These are phyloP conservation scores for Xylaria telfairii DNA, from an alignment of 495 filamentous ascomycete species.

Conservation along the genomic window DNA sequence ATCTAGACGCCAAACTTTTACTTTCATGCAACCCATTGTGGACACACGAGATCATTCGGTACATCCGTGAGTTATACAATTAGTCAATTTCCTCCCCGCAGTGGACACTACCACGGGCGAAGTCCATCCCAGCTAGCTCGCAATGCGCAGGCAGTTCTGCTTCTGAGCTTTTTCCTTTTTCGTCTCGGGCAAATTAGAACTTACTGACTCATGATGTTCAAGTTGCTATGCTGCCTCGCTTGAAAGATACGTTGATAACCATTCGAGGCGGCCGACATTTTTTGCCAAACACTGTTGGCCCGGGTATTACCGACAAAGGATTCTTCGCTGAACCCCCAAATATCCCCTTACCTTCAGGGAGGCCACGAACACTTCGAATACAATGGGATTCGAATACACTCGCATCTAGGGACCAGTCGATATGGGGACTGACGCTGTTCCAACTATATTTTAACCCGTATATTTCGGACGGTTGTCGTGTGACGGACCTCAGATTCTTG, in stretches of 20 bases:
- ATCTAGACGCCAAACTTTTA: no score
- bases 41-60: slow-evolving; percentile 1
- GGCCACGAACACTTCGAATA: neutral
- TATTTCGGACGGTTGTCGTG: neutral
- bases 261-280: accelerated
- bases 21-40: neutral
- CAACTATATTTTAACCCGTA: neutral
- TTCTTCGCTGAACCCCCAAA: neutral
- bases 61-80: neutral
- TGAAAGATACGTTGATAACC: neutral
- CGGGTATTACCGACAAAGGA: neutral
- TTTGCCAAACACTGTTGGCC: no score
- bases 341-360: neutral
- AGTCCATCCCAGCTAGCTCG: neutral
- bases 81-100: neutral
- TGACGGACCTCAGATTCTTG: slow-evolving; percentile 1
- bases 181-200: neutral
- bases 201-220: neutral
- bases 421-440: neutral
- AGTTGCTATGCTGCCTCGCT: neutral
- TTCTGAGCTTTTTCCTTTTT: neutral
- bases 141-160: neutral
- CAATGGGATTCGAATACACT: neutral
- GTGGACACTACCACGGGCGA: neutral
- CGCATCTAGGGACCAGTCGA: neutral